Conservation (phyloP, 2,329 filamentous ascomycete species). For the Hypoxylon sp. region DNA sequence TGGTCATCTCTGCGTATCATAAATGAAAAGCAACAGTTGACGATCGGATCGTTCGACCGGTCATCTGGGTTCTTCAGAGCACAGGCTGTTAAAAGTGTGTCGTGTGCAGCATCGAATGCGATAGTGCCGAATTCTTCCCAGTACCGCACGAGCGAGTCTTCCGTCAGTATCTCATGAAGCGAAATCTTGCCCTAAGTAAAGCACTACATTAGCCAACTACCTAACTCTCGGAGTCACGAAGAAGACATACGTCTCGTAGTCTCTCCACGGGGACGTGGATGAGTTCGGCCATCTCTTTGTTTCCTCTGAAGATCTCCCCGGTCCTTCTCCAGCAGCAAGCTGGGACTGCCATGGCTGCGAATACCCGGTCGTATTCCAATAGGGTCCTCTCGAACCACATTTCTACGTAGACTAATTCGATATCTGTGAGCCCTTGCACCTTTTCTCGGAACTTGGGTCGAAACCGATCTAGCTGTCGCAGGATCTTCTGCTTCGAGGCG, state of each 20-base stretch:
- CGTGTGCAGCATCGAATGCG: constrained; percentile 93
- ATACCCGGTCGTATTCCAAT: constrained; percentile 98
- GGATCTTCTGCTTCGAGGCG: constrained; percentile 88
- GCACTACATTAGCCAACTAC: constrained; percentile 26
- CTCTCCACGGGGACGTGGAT: constrained; percentile 93
- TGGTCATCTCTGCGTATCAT: constrained; percentile 95
- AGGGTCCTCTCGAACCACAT: constrained; percentile 99
- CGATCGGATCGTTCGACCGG: constrained; percentile 77
- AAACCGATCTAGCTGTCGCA: constrained; percentile 92
- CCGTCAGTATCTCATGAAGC: constrained; percentile 94
- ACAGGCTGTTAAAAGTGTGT: constrained; percentile 95
- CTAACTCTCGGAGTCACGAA: constrained; percentile 2
- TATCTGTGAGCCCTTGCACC: constrained; percentile 91
- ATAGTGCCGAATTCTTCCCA: constrained; percentile 99
- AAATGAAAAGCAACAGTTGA: constrained; percentile 97
- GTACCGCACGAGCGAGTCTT: constrained; percentile 95
- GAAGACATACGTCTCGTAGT: constrained; percentile 83
- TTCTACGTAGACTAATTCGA: constrained; percentile 94
- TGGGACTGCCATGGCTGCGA: constrained; percentile 98
- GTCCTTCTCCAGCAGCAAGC: constrained; percentile 98
- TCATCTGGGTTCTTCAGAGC: constrained; percentile 86
- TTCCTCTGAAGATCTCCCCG: constrained; percentile 96
- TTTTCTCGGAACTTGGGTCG: constrained; percentile 96
- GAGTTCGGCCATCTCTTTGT: constrained; percentile 98
- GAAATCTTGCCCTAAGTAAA: constrained; percentile 85